These are phyloP conservation scores for Kluyveromyces sp. DNA, from an alignment of 1,139 yeast species.

Conservation along the genomic window DNA sequence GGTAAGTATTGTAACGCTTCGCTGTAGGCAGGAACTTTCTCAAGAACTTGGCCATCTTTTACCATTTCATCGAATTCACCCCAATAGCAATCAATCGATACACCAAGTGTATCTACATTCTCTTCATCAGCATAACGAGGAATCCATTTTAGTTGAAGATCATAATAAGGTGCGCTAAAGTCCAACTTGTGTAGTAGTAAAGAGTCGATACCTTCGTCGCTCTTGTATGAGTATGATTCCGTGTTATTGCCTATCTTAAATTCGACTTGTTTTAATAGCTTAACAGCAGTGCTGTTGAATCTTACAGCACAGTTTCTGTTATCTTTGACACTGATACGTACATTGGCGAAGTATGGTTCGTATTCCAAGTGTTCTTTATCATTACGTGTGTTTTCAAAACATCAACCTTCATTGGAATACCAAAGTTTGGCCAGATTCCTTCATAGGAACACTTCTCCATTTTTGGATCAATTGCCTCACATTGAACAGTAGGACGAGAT, in stretches of 20 bases:
- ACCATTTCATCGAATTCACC: constrained; percentile 51
- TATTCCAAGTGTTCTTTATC: constrained; percentile 40
- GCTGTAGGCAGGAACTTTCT: constrained; percentile 59
- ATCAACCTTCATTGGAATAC: constrained; percentile 42
- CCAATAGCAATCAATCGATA: constrained; percentile 63
- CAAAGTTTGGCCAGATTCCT: constrained; percentile 47
- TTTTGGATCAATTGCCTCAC: constrained; percentile 38
- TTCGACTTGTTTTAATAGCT: constrained; percentile 28
- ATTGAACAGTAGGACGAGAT: constrained; percentile 28
- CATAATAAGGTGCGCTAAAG: constrained; percentile 48
- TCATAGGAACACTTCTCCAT: constrained; percentile 46
- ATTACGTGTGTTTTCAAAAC: constrained; percentile 42
- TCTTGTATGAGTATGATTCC: background rate
- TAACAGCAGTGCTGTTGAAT: constrained; percentile 45
- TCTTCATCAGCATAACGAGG: constrained; percentile 42
- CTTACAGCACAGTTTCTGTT: constrained; percentile 56
- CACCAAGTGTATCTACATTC: constrained; percentile 39
- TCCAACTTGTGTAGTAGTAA: constrained; percentile 56
- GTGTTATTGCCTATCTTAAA: constrained; percentile 50
- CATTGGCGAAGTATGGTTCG: constrained; percentile 60
- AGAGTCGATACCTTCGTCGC: constrained; percentile 48
- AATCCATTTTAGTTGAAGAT: constrained; percentile 68
- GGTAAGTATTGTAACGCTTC: constrained; percentile 65
- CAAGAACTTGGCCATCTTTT: constrained; percentile 29
- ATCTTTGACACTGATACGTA: constrained; percentile 49